Conservation (phyloP, 2,329 filamentous ascomycete species). For the Cladosporium sphaerospermum region DNA sequence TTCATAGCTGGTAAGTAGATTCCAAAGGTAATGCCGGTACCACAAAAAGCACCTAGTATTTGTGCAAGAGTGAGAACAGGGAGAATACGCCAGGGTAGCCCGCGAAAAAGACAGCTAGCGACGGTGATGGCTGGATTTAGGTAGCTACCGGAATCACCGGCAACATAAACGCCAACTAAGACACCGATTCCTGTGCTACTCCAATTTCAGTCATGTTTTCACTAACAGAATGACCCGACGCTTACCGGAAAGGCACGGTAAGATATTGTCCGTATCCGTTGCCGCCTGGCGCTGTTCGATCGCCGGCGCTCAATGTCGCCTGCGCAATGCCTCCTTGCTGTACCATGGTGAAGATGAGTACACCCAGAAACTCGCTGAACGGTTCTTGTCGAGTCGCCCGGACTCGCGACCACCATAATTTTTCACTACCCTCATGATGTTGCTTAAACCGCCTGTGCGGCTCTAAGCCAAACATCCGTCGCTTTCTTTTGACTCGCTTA, state of each 20-base stretch:
- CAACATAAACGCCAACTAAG: conserved; percentile 6
- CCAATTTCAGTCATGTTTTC: not conserved
- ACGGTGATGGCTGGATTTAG: conserved; percentile 56
- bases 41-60: conserved; percentile 58
- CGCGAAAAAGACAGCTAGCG: conserved; percentile 59
- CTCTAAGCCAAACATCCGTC: not conserved
- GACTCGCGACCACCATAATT: conserved; percentile 1
- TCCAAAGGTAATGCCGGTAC: conserved; percentile 36
- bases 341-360: not conserved
- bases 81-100: conserved; percentile 61
- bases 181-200: not conserved
- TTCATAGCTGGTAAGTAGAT: conserved; percentile 51
- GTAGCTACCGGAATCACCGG: conserved; percentile 4
- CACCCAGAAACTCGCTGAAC: conserved; percentile 3
- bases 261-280: conserved; percentile 2
- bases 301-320: not conserved
- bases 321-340: not conserved
- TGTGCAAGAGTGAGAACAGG: conserved; percentile 60
- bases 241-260: conserved; percentile 1
- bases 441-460: not conserved
- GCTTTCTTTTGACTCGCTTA: not conserved
- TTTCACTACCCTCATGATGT: not conserved
- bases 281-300: conserved; percentile 3
- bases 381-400: conserved; percentile 3
- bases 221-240: not conserved